Evolutionary conservation across 495 filamentous ascomycete species (phyloP).

Genomic region (Choiromyces venosus): DNA sequence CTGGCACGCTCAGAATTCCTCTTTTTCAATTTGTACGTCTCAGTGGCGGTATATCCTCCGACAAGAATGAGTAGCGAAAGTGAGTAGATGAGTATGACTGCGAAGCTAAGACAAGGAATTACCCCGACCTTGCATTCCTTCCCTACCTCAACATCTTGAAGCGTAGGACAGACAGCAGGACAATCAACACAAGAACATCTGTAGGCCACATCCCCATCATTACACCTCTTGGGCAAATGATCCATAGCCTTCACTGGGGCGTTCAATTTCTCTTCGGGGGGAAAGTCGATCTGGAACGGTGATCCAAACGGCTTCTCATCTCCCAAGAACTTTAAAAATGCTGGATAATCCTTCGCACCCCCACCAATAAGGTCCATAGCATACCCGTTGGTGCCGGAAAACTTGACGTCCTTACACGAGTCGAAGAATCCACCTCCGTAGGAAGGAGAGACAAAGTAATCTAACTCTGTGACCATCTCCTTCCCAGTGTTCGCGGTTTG

Average conservation of each 20-base stretch:
- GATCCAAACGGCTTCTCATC: conserved; percentile 82
- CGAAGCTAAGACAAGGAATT: conserved; percentile 85
- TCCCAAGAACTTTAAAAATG: conserved; percentile 85
- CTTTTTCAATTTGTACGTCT: conserved; percentile 66
- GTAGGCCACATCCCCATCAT: conserved; percentile 75
- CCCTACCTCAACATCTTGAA: conserved; percentile 63
- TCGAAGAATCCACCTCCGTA: conserved; percentile 89
- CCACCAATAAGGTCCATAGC: conserved; percentile 95
- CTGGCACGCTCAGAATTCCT: conserved; percentile 72
- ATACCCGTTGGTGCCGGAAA: conserved; percentile 81
- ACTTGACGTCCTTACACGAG: conserved; percentile 98
- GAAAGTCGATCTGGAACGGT: conserved; percentile 96
- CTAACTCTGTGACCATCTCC: conserved; percentile 73
- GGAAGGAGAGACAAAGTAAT: conserved; percentile 78
- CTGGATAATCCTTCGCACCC: conserved; percentile 80
- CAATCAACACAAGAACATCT: conserved; percentile 93
- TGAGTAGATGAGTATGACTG: conserved; percentile 78
- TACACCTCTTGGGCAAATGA: conserved; percentile 70
- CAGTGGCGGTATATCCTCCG: conserved; percentile 62
- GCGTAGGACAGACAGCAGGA: conserved; percentile 70
- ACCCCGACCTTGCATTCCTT: conserved; percentile 74
- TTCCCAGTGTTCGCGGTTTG: conserved; percentile 60
- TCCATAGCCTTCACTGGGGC: conserved; percentile 60
- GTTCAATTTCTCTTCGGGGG: conserved; percentile 47
- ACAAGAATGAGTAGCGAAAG: conserved; percentile 63